Base-by-base conservation (phyloP, 2,329 filamentous ascomycete species). In the Colletotrichum filicis region DNA sequence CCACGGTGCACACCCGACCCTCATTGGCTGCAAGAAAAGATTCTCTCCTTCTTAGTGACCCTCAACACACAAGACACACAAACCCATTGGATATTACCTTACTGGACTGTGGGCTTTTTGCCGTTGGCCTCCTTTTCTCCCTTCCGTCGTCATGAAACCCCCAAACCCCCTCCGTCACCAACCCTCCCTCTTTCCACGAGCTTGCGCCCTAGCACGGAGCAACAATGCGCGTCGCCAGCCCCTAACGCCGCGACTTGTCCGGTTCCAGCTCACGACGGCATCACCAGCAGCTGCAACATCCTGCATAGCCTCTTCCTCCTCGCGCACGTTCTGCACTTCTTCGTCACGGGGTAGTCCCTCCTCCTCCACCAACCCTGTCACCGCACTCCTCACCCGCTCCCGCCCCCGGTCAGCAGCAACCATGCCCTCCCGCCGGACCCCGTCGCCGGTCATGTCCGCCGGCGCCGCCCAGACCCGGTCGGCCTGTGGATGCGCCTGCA, bases 401-500 rank as follows among this genome's bases (percentile, higher is more conserved):
- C 68, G 56, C 16, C 32, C 55, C 42, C 66, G 70, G 46, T 55
- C 60, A 32, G 12, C 22, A 19, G 28, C 53, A 42, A 52, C 37
- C 62, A 65, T 49, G 42, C 42, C 52, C 52, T 28, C 30, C 62
- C 62, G 62, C 22, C 66, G 46, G 35, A 24, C 60, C 28, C 66
- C 28, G 63, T 74, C 63, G 30, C 63, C 68, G 59, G 55, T 56
- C 26, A 64, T 72, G 72, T 60, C 66, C 42, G 66, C 61, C 42
- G 42, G 42, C 30, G 55, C 67, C 56, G 67, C 46, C 35, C 70
- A 74, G 55, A 58, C 76, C 24, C 79, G 69, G 73, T 77, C 79
- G 16, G 80, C 80, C 9, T 81, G 73, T 35, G 79, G 76, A 73
- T 79, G 77, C 52, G 78, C 79, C 66, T 86, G 84, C 32, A 81